Base-by-base conservation (phyloP, 2,329 filamentous ascomycete species). In the Alternaria conjuncta region DNA sequence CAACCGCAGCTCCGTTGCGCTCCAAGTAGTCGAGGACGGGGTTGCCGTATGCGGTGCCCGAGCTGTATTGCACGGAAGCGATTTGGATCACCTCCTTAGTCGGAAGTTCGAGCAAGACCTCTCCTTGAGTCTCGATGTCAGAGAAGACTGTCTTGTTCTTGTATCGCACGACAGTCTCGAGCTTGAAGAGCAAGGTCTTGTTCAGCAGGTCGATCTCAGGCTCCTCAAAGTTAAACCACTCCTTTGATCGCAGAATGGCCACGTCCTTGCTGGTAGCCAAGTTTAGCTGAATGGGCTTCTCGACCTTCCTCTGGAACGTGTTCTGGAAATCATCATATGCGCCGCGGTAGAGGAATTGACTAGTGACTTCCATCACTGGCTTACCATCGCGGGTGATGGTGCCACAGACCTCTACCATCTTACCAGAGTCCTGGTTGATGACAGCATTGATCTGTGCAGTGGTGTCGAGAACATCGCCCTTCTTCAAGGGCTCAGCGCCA, bases 381-480 rank as follows among this genome's bases (percentile, higher is more conserved):
- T 92, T 82, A 25, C 91, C 91, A 57, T 94, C 89, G 46, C 96
- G 91, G 57, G 88, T 91, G 75, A 99, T 97, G 6, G 96, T 99
- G 66, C 96, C 96, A 75, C 94, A 97, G n/a, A 99, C 95, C 82
- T 99, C 96, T 18, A 99, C 96, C 94, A 99, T 97, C 86, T 99
- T 99, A 51, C 96, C 96, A 64, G 96, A 94, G 13, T 97, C 94
- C 81, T 99, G 94, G 84, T 98, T 99, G 84, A 99, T 91, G 75
- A 99, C 94, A 15, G 96, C 94, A 74, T 99, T 98, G 84, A 99
- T 92, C 80, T 96, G 94, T 46, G 96, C 96, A 59, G 93, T 97
- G 4, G 96, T 98, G 66, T 93, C 90, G 20, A 99, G 88, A 66
- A 94, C 89, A 78, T 99, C 96, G 28, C 94, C 96, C 84, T 97